Base-by-base conservation (phyloP, 1,284 basidiomycete species). In the Peniophora sp. region DNA sequence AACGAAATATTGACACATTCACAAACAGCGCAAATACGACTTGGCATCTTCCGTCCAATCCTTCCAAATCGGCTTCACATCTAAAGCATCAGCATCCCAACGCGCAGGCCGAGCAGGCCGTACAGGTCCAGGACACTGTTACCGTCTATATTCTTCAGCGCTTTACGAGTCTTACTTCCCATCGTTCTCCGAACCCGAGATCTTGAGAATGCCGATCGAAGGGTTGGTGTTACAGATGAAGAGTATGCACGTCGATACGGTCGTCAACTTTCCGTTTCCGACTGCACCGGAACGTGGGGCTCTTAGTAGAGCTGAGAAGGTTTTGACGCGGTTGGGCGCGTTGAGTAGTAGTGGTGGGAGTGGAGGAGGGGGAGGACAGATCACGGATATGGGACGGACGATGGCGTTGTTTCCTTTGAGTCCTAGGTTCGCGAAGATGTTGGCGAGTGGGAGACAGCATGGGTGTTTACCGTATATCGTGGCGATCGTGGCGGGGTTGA, bases 211-310 rank as follows among this genome's bases (percentile, higher is more conserved):
- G 72, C 96, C 97, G 0, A 96, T 99, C 60, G 97, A 99, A 61
- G 95, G 95, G 0, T 84, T 99, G 22, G 92, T 99, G 11, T 75
- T 99, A 34, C 93, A 97, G 68, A 99, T 99, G 97, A 99, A 99
- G 75, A 87, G 85, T 64, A 98, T 99, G 95, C 93, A 97, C 63
- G 95, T 99, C 54, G 95, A 98, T 62, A 79, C 92, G 0, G 93
- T 99, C 20, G 78, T 91, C 60, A 97, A 98, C 68, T 99, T 99
- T 66, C 97, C 97, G 10, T 99, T 99, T 71, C 97, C 97, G 0
- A 98, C 97, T 0, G 87, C 96, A 9, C 97, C 97, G 0, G 91
- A 98, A 64, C 80, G 88, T n/a, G 61, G 68, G 3, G 78, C 83
- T 10, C 72, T 99, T 24, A 77, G 73, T 50, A 86, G 87, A 61